Evolutionary conservation across 176 grass and related monocot genomes (phyloP), one percentile per base, ranked within the genome.

Genomic region (Oryza longistaminata): DNA sequence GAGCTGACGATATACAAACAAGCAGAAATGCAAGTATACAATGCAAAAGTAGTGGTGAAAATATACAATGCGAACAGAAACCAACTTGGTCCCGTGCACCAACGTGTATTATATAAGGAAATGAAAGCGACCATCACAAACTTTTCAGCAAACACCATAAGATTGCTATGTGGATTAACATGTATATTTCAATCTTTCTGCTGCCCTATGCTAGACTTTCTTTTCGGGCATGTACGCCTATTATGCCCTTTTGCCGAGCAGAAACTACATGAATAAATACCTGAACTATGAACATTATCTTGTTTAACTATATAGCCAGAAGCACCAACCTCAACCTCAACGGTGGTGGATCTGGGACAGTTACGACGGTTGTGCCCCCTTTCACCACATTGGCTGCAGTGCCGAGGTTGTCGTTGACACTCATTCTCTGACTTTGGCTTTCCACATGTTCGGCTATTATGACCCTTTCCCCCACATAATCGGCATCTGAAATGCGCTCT

Each of bases 391-490:
- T 45, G 83, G 58, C 82, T 90, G 52, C 93, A 94, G 53, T 70
- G 82, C 1, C 80, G 81, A 69, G 73, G 82, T 21, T 27, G 77
- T 35, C 44, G 66, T 21, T 85, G 66, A 13, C 64, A 35, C 53
- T 81, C 76, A 3, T 78, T 76, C 31, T 83, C 78, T 75, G 78
- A 31, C 64, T 89, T 91, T 68, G 60, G 70, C 70, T 81, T 90
- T 66, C 91, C 87, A 83, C 94, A 96, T 40, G 94, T 96, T 24
- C 89, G 85, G 35, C 89, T 90, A 70, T 96, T 96, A 83, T 96
- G 94, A 10, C 91, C 94, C 60, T 75, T 76, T 60, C 9, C 76
- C 9, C 93, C 96, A 87, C 96, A 98, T 70, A 95, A 71, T n/a
- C 83, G 70, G 49, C 96, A 98, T 82, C 35, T 92, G 80, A 94